A percentile compares a stretch with the other conserved stretches of the same genome.
These are phyloP conservation scores for Mycena maculata DNA, from an alignment of 768 basidiomycete species.

Conservation along the genomic window DNA sequence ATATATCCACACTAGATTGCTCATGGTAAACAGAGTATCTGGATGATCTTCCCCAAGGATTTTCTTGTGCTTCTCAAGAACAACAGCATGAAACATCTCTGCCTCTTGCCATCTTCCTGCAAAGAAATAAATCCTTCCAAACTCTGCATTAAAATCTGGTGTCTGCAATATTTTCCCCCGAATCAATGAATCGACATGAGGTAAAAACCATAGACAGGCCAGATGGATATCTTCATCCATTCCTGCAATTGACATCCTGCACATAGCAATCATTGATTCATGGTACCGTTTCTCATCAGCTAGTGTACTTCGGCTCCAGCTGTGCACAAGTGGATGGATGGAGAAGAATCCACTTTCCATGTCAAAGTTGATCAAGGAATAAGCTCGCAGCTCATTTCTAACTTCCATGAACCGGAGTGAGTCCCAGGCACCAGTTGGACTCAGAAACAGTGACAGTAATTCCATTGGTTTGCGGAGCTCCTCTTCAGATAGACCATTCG, in stretches of 20 bases:
- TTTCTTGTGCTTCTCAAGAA: not conserved
- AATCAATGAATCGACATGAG: not conserved
- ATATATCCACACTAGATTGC: not conserved
- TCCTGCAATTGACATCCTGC: not conserved
- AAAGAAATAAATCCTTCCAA: not conserved
- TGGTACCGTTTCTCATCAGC: not conserved
- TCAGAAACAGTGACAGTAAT: constrained; percentile 10
- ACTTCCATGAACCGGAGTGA: not conserved
- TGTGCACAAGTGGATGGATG: constrained; percentile 13
- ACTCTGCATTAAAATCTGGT: not conserved
- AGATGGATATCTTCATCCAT: not conserved
- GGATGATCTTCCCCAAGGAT: too few species aligned
- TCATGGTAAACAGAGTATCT: too few species aligned
- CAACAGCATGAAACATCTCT: not conserved
- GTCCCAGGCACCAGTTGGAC: not conserved
- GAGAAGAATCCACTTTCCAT: not conserved
- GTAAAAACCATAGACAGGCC: not conserved
- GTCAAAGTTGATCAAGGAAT: constrained; percentile 6
- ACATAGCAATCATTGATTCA: not conserved
- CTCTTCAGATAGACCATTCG: not conserved
- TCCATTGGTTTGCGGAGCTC: constrained; percentile 7
- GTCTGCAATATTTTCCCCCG: not conserved
- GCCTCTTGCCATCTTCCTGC: not conserved
- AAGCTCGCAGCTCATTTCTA: too few species aligned
- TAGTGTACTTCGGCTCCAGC: constrained; percentile 1